A percentile compares a stretch with the other conserved stretches of the same genome.
These are phyloP conservation scores for Tolypocladium tundrense DNA, from an alignment of 2,329 filamentous ascomycete species.

Conservation along the genomic window DNA sequence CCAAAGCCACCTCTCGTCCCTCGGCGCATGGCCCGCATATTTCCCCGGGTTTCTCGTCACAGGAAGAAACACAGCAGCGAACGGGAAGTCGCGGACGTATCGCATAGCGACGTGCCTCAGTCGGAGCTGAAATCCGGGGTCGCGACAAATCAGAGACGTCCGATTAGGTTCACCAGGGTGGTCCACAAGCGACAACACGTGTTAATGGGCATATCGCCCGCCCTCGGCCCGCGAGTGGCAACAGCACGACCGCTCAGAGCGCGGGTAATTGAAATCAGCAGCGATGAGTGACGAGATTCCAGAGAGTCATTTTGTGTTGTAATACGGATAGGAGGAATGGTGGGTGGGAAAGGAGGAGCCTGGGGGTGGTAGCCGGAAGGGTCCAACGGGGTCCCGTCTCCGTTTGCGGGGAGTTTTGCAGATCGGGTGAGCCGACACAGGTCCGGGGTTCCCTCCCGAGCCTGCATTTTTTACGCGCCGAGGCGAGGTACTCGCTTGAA, in stretches of 20 bases:
- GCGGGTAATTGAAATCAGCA: neutral
- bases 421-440: neutral
- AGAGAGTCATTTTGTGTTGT: neutral
- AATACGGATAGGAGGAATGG: neutral
- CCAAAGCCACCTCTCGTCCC: neutral
- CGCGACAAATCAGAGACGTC: neutral
- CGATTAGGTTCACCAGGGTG: neutral
- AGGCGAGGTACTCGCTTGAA: too few relatives aligned
- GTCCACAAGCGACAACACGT: neutral
- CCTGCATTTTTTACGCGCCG: neutral
- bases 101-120: neutral
- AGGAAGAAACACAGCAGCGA: neutral
- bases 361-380: neutral
- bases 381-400: neutral
- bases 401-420: constrained; percentile 1
- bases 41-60: neutral
- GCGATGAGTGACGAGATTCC: neutral
- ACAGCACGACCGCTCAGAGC: neutral
- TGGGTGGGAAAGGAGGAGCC: neutral
- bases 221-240: neutral
- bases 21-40: neutral
- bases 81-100: neutral
- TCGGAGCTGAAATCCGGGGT: neutral
- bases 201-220: neutral
- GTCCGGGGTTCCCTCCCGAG: neutral